Percentiles rank a stretch among this genome's conserved stretches.
phyloP scores from a whole-genome alignment of 106 monocot species.

The Acanthochlamys bracteata region DNA sequence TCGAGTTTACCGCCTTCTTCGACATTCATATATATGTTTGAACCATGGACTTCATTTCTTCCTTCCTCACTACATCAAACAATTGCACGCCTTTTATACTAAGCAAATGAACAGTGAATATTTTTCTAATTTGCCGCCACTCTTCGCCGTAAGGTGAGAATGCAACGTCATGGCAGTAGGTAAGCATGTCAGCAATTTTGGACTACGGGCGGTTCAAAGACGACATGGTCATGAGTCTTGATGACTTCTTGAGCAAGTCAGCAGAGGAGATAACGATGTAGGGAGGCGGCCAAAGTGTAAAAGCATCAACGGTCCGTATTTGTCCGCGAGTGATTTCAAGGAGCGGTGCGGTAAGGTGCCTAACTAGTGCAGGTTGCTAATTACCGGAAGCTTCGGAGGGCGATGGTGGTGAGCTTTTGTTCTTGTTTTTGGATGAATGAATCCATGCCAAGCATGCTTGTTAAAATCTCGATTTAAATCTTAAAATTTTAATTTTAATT shows the following conservation, averaged over 20 bases:
- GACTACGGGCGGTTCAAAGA: conserved; percentile 20
- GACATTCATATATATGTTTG: not conserved
- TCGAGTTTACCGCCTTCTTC: conserved; percentile 15
- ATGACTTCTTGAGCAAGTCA: not conserved
- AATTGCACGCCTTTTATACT: conserved; percentile 19
- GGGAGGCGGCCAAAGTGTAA: conserved; percentile 16
- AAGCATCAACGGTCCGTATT: conserved; percentile 16
- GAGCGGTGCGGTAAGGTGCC: conserved; percentile 8
- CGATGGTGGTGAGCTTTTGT: too few relatives aligned
- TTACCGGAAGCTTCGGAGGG: too few relatives aligned
- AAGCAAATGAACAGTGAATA: conserved; percentile 17
- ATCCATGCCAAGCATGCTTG: too few relatives aligned
- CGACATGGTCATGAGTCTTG: not conserved
- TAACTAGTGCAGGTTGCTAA: too few relatives aligned
- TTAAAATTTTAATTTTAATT: too few relatives aligned
- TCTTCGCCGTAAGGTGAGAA: conserved; percentile 30
- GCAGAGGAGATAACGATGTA: conserved; percentile 11
- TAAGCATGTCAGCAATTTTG: not conserved
- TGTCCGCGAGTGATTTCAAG: conserved; percentile 1
- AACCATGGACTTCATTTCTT: conserved; percentile 24
- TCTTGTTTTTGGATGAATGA: too few relatives aligned
- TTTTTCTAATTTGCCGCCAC: conserved; percentile 27
- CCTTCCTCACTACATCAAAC: conserved; percentile 13
- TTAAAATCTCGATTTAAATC: too few relatives aligned
- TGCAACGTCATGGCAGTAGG: conserved; percentile 18